Base-by-base conservation (phyloP, 164 flowering plant species). In the Saururus chinensis region DNA sequence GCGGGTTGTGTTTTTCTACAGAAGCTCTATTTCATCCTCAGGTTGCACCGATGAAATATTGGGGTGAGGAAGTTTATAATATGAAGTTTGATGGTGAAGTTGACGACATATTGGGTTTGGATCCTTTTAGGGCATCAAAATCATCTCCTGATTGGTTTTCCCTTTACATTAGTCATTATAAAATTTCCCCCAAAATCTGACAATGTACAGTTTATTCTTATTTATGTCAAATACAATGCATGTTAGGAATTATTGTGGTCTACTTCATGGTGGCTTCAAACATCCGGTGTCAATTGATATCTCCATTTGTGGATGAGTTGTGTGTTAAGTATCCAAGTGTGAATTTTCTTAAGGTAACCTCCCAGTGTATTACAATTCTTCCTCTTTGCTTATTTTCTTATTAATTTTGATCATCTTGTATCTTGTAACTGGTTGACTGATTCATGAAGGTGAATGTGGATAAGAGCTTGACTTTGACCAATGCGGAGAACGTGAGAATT, bases 31-130 rank as follows among this genome's bases (percentile, higher is more conserved):
- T 87, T 71, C 87, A 84, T 62, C 93, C 98, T 0, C 91, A 86
- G 77, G 85, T 84, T 60, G 87, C 91, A 37, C 66, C 86, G 75
- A 85, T 73, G 74, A 89, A 84, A 73, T 87, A 87, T 9, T 87
- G 85, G 19, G 96, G 89, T 21, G 96, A 89, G 70, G 95, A 92
- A 20, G 84, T 87, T 40, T 58, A 66, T 48, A 85, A 87, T 65
- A 70, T 89, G 92, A 83, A 83, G 66, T 89, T 88, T 65, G 92
- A 96, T 53, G 95, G 98, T 48, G 98, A 86, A 71, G 95, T 92
- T 35, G 95, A 92, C 75, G 82, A 77, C 61, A 73, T 92, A 9
- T 76, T 77, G 10, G 76, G 76, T 45, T 63, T 79, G 42, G 92
- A 86, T 61, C 95, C 83, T 68, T 84, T 92, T 71, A 80, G 68